Evolutionary conservation across 768 basidiomycete species (phyloP), one percentile per base, ranked within the genome.

Genomic region (Suillus variegatus): DNA sequence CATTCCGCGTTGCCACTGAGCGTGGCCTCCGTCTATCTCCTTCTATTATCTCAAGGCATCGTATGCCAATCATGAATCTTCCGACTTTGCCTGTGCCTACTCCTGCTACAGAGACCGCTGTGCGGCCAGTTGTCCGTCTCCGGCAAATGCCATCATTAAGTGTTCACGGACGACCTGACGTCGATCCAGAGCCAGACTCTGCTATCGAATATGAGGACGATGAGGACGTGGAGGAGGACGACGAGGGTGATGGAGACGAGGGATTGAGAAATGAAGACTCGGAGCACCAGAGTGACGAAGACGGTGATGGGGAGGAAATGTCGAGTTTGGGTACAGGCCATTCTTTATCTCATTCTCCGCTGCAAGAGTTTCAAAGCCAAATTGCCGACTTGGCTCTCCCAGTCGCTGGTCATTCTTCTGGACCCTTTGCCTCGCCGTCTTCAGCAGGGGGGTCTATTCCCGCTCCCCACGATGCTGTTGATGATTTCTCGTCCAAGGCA

Each of bases 81-180:
- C 88, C 88, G 5, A 78, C 78, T 22, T 74, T 87, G 14, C 81
- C 82, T 8, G 70, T 76, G 8, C 71, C 77, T 8, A 68, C 71
- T 5, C 66, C 72, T 54, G 41, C 66, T 7, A 47, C 60, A 36
- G 67, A 64, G 22, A 16, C 67, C 4, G 60, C 63, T 1, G 69
- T 71, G 36, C 69, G 69, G 51, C 63, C 66, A 57, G 67, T 64
- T 52, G 62, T 74, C 54, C 79, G 82, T 14, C 73, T 88, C 67
- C 78, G 80, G 55, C 85, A 78, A 65, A 85, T 88, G 77, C 89
- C 89, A 40, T 86, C 83, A 35, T 72, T 88, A 57, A 79, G 81
- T 20, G 77, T 81, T 70, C 72, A 77, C 36, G 81, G 82, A 54
- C 64, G 20, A 25, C 69, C 68, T 61, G 67, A 74, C 35, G 22